Evolutionary conservation across 2,329 filamentous ascomycete genomes (phyloP).

Genomic region (Ophiostoma quercus): DNA sequence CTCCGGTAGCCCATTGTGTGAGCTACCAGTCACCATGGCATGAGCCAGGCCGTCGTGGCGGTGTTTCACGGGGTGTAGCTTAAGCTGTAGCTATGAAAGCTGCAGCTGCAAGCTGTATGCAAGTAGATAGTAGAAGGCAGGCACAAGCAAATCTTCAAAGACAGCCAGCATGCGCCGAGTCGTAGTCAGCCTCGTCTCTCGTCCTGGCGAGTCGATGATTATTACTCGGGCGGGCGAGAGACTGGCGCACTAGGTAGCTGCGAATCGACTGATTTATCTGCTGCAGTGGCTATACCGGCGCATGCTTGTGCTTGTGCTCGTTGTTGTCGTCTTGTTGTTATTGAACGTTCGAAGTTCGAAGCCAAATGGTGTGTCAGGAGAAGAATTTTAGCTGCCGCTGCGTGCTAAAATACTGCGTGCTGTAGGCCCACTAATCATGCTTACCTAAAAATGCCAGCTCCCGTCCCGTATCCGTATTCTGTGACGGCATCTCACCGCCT

Average conservation of each 20-base stretch:
- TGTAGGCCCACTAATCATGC: background rate
- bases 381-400: background rate
- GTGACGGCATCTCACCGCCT: slow-evolving; percentile 4
- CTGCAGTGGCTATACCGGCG: background rate
- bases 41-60: slow-evolving; percentile 53
- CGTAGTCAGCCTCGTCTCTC: background rate
- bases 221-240: background rate
- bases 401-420: background rate
- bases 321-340: background rate
- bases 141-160: no score
- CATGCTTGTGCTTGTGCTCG: background rate
- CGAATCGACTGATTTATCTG: background rate
- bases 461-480: background rate
- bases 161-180: background rate
- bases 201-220: background rate
- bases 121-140: no score
- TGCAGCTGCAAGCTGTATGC: background rate
- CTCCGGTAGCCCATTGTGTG: slow-evolving; percentile 68
- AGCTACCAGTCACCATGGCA: slow-evolving; percentile 57
- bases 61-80: background rate
- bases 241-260: background rate
- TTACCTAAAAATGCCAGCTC: background rate
- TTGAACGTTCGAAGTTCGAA: background rate
- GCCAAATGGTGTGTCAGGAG: background rate
- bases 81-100: no score